A percentile compares a stretch with the other conserved stretches of the same genome.
phyloP scores from a whole-genome alignment of 1,139 yeast species.

The Suhomyces ambrosiae region DNA sequence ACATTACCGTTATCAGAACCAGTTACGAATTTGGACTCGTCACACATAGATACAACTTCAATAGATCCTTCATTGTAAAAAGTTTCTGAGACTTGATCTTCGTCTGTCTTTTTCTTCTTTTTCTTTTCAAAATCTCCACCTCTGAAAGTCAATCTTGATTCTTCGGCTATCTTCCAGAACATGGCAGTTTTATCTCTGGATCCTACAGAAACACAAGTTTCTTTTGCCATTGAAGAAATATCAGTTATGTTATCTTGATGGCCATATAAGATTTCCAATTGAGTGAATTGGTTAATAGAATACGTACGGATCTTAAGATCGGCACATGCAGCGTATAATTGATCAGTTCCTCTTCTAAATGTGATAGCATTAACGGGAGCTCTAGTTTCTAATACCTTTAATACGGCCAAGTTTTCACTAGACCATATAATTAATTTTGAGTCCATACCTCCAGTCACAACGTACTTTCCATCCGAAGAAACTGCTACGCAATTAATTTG shows the following conservation, averaged over 20 bases:
- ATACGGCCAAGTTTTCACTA: constrained; percentile 69
- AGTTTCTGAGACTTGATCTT: constrained; percentile 30
- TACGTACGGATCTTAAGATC: constrained; percentile 89
- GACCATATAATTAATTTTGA: constrained; percentile 84
- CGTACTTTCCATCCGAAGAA: constrained; percentile 81
- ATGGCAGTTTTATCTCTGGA: constrained; percentile 92
- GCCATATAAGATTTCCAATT: constrained; percentile 88
- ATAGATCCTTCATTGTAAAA: constrained; percentile 81
- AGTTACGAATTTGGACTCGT: constrained; percentile 88
- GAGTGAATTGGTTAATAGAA: constrained; percentile 82
- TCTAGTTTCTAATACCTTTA: constrained; percentile 75
- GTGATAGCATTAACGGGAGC: constrained; percentile 73
- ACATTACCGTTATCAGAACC: constrained; percentile 94
- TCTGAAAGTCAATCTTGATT: constrained; percentile 87
- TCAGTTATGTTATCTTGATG: constrained; percentile 90
- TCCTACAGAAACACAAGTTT: constrained; percentile 95
- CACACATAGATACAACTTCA: constrained; percentile 88
- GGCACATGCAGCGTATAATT: constrained; percentile 88
- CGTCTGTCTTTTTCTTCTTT: constrained; percentile 40
- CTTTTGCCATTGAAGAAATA: constrained; percentile 76
- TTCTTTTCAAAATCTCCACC: constrained; percentile 72
- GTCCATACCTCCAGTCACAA: constrained; percentile 91
- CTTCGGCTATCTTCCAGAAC: constrained; percentile 96
- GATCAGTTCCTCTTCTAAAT: constrained; percentile 81
- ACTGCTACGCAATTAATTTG: constrained; percentile 80